A percentile compares a stretch with the other conserved stretches of the same genome.
Evolutionary conservation across 108 stramenopile species (phyloP).

Genomic region (Chaetoceros tenuissimus): DNA sequence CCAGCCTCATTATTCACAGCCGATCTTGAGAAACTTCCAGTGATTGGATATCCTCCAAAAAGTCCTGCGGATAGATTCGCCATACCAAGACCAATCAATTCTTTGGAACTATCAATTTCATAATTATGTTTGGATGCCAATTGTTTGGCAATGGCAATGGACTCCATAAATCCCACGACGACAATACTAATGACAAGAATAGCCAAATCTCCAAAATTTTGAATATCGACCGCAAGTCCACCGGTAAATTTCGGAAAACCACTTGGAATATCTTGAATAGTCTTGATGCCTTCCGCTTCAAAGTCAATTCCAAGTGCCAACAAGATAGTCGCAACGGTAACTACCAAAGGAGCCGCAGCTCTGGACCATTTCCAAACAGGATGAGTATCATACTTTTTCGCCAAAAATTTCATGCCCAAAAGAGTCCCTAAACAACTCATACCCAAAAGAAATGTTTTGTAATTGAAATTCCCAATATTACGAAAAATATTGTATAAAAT

Average conservation of each 20-base stretch:
- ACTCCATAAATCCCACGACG: constrained; percentile 74
- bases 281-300: constrained; percentile 39
- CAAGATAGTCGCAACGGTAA: constrained; percentile 33
- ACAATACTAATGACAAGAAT: constrained; percentile 28
- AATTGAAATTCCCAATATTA: constrained; percentile 43
- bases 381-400: constrained; percentile 11
- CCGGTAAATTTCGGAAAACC: constrained; percentile 47
- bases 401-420: constrained; percentile 23
- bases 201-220: constrained; percentile 24
- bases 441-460: constrained; percentile 48
- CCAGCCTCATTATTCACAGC: constrained; percentile 68
- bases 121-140: constrained; percentile 58
- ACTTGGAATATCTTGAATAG: constrained; percentile 50
- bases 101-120: constrained; percentile 57
- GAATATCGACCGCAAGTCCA: constrained; percentile 17
- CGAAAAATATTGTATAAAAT: constrained; percentile 29
- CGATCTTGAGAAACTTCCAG: constrained; percentile 64
- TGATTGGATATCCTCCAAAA: constrained; percentile 53
- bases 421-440: constrained; percentile 21
- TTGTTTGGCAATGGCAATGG: constrained; percentile 73
- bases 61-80: constrained; percentile 61
- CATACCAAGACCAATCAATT: constrained; percentile 69
- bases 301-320: constrained; percentile 22
- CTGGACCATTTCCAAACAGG: constrained; percentile 30
- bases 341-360: constrained; percentile 38